Conservation (phyloP, 1,284 basidiomycete species). For the Golubevia pallescens region DNA sequence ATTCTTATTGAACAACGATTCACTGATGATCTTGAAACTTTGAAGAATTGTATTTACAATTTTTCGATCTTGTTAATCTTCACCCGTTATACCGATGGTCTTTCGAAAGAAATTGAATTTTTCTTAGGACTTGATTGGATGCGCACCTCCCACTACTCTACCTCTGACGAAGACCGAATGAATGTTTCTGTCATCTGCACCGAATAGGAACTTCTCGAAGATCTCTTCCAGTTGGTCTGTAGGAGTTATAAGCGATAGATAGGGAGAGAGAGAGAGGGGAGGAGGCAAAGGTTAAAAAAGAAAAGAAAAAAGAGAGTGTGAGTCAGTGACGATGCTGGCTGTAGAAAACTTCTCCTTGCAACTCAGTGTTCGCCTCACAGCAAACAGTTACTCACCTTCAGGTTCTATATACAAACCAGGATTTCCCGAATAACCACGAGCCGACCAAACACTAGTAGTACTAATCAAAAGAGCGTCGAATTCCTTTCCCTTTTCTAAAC, state of each 20-base stretch:
- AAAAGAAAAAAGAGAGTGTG: constrained; percentile 2
- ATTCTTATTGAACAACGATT: no score
- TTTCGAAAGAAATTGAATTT: neutral
- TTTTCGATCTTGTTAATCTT: no score
- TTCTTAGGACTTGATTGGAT: neutral
- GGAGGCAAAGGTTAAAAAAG: constrained; percentile 3
- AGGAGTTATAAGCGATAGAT: constrained; percentile 30
- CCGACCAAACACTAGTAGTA: constrained; percentile 67
- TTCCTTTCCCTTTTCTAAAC: constrained; percentile 79
- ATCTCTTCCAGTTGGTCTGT: constrained; percentile 66
- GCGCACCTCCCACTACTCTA: constrained; percentile 74
- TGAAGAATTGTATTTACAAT: no score
- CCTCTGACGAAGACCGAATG: constrained; percentile 84
- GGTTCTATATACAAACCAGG: constrained; percentile 71
- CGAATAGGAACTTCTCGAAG: constrained; percentile 57
- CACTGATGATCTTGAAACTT: no score
- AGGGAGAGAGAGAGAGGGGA: constrained; percentile 3
- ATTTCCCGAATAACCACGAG: constrained; percentile 66
- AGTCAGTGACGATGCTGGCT: constrained; percentile 30
- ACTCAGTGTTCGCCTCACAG: constrained; percentile 59
- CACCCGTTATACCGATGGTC: no score
- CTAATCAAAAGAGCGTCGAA: constrained; percentile 86
- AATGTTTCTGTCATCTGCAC: constrained; percentile 83
- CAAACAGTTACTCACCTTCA: constrained; percentile 13
- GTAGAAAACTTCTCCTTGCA: constrained; percentile 51